Conservation (phyloP, 2,329 filamentous ascomycete species). For the Claviceps sp. region DNA sequence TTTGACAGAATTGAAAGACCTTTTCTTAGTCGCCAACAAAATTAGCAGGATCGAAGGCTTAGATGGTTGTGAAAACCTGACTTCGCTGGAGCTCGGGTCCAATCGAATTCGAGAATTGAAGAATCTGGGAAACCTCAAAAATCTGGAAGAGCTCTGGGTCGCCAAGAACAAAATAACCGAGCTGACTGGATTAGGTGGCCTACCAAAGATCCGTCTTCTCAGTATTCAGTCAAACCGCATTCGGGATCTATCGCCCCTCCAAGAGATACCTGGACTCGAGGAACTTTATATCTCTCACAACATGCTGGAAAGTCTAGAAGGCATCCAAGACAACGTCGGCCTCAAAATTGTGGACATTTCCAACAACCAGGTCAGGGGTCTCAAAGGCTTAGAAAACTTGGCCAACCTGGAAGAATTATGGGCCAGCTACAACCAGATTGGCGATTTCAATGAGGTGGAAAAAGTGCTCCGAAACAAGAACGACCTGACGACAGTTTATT, state of each 20-base stretch:
- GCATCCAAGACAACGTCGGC: constrained; percentile 52
- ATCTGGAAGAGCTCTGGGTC: constrained; percentile 80
- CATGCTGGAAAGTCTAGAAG: constrained; percentile 62
- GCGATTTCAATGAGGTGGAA: constrained; percentile 73
- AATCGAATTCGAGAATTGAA: constrained; percentile 85
- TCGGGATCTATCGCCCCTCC: constrained; percentile 60
- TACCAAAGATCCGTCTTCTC: constrained; percentile 72
- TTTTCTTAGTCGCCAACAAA: constrained; percentile 93
- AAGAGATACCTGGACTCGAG: constrained; percentile 62
- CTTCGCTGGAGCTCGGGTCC: constrained; percentile 79
- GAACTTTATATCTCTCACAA: constrained; percentile 97
- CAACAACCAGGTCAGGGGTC: constrained; percentile 67
- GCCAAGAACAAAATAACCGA: constrained; percentile 94
- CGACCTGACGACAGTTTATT: constrained; percentile 78
- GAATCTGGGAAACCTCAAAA: constrained; percentile 64
- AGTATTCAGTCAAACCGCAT: constrained; percentile 95
- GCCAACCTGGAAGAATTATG: constrained; percentile 75
- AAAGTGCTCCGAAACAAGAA: constrained; percentile 65
- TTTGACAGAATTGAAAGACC: constrained; percentile 62
- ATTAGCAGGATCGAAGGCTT: constrained; percentile 79
- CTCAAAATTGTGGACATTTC: constrained; percentile 78
- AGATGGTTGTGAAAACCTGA: constrained; percentile 58
- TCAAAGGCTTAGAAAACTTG: constrained; percentile 58
- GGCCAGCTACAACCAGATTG: constrained; percentile 79
- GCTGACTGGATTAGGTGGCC: constrained; percentile 59